Evolutionary conservation across 2,329 filamentous ascomycete genomes (phyloP).

Genomic region (Sclerotinia sclerotiorum): DNA sequence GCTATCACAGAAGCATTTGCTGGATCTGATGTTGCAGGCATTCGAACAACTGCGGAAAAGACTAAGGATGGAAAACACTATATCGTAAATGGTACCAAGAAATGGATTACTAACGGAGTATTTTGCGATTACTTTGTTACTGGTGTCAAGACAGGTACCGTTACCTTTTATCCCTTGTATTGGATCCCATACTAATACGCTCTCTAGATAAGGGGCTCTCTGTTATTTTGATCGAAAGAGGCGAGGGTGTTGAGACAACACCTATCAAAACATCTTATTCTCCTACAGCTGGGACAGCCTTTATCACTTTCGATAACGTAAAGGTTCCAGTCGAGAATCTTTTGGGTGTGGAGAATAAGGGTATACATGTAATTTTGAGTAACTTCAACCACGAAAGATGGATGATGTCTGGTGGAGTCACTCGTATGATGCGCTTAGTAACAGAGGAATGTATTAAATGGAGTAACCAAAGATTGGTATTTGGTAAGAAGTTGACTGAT

Average conservation of each 20-base stretch:
- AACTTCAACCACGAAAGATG: conserved; percentile 90
- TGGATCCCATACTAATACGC: background rate
- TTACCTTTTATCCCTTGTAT: background rate
- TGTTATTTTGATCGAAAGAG: conserved; percentile 72
- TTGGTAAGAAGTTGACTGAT: conserved; percentile 77
- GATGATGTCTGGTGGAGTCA: conserved; percentile 64
- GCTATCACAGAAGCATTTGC: conserved; percentile 89
- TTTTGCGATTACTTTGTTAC: conserved; percentile 83
- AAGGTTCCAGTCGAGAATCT: conserved; percentile 79
- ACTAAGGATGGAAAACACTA: conserved; percentile 71
- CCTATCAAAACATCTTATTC: conserved; percentile 82
- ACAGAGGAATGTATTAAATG: conserved; percentile 86
- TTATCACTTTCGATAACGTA: conserved; percentile 78
- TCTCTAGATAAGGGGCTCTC: conserved; percentile 66
- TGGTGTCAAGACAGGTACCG: conserved; percentile 63
- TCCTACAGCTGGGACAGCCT: conserved; percentile 55
- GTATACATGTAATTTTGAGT: conserved; percentile 78
- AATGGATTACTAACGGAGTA: conserved; percentile 83
- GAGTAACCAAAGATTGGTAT: conserved; percentile 82
- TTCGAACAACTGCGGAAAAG: conserved; percentile 76
- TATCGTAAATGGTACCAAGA: conserved; percentile 75
- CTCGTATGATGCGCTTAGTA: conserved; percentile 65
- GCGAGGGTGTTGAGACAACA: conserved; percentile 73
- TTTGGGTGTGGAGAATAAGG: conserved; percentile 80
- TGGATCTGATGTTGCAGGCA: conserved; percentile 75